Conservation (phyloP, 2,329 filamentous ascomycete genomes). For the Stagonosporopsis chrysanthemi region DNA sequence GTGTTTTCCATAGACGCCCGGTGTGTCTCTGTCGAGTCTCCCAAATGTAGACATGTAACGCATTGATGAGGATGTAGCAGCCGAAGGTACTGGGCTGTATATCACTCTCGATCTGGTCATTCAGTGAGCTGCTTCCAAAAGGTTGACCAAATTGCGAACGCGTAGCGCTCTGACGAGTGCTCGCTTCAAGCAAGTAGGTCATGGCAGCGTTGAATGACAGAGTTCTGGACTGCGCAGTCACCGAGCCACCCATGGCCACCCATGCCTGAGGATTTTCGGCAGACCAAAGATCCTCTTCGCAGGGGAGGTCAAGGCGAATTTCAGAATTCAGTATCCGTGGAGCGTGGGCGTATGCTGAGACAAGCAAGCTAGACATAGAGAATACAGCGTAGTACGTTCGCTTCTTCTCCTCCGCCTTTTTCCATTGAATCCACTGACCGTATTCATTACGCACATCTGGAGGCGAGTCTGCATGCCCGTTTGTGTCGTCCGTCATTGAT, state of each 20-base stretch:
- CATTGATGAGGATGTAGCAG: slow-evolving; percentile 89
- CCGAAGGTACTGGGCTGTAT: slow-evolving; percentile 89
- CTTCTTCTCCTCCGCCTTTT: slow-evolving; percentile 86
- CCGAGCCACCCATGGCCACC: slow-evolving; percentile 75
- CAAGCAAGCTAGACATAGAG: slow-evolving; percentile 86
- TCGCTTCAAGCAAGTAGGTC: slow-evolving; percentile 79
- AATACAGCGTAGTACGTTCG: slow-evolving; percentile 92
- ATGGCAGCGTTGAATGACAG: slow-evolving; percentile 84
- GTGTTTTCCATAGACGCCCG: slow-evolving; percentile 85
- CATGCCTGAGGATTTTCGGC: slow-evolving; percentile 86
- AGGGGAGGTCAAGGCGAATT: slow-evolving; percentile 86
- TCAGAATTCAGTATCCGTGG: slow-evolving; percentile 94
- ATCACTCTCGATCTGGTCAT: slow-evolving; percentile 66
- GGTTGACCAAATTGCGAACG: slow-evolving; percentile 52
- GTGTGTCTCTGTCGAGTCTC: slow-evolving; percentile 91
- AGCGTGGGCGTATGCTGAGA: slow-evolving; percentile 91
- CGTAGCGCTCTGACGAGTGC: slow-evolving; percentile 64
- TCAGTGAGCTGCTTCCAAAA: slow-evolving; percentile 58
- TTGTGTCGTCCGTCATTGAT: slow-evolving; percentile 61
- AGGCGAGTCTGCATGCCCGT: slow-evolving; percentile 49
- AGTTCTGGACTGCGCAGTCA: slow-evolving; percentile 72
- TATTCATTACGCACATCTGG: slow-evolving; percentile 63
- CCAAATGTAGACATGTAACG: slow-evolving; percentile 98
- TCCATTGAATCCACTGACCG: slow-evolving; percentile 89
- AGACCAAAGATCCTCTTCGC: slow-evolving; percentile 89